phyloP scores from a whole-genome alignment of 768 basidiomycete genomes.

The Mycena crocata region DNA sequence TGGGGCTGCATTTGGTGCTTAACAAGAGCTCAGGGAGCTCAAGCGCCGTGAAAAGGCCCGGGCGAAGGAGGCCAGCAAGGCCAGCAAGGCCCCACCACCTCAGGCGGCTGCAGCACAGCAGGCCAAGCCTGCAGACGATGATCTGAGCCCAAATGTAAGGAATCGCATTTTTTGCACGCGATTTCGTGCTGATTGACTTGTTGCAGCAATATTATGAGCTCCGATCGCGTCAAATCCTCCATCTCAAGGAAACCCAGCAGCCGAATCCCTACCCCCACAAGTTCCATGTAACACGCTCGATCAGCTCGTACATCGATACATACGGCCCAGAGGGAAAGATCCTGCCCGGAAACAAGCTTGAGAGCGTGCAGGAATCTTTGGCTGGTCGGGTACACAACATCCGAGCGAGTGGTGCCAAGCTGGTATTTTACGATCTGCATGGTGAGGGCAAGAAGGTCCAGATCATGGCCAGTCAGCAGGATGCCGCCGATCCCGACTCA shows the following conservation, averaged over 20 bases:
- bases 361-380: constrained; percentile 68
- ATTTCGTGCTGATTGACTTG: neutral
- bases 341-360: constrained; percentile 71
- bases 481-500: constrained; percentile 68
- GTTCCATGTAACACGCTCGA: constrained; percentile 87
- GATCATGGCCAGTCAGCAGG: constrained; percentile 92
- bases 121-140: constrained; percentile 72
- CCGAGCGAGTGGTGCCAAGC: constrained; percentile 82
- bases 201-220: constrained; percentile 96
- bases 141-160: constrained; percentile 88
- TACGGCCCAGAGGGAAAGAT: constrained; percentile 84
- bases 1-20: constrained; percentile 25
- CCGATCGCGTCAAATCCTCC: constrained; percentile 88
- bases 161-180: constrained; percentile 13
- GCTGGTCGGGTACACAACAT: constrained; percentile 96
- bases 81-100: constrained; percentile 60
- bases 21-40: constrained; percentile 74
- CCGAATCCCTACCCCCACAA: constrained; percentile 99
- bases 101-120: constrained; percentile 54
- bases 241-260: constrained; percentile 83
- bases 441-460: constrained; percentile 94
- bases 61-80: constrained; percentile 83
- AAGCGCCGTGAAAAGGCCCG: constrained; percentile 94
- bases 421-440: constrained; percentile 94
- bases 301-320: constrained; percentile 76